Conservation (phyloP, 2,329 filamentous ascomycete genomes). For the Drechslerella dactyloides region DNA sequence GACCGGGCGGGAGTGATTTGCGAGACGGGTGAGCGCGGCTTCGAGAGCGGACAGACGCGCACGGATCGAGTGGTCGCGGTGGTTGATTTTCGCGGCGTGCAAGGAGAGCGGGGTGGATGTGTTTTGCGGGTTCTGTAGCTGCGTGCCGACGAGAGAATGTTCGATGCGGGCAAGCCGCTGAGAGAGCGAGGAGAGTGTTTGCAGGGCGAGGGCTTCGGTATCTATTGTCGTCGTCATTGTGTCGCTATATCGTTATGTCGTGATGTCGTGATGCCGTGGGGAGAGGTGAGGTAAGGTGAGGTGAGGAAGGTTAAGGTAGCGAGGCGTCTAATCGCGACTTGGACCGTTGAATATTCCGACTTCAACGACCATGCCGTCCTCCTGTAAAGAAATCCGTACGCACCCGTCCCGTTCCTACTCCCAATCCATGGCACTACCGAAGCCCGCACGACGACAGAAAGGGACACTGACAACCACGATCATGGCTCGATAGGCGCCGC, state of each 20-base stretch:
- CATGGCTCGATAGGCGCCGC: constrained; percentile 72
- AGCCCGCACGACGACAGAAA: constrained; percentile 19
- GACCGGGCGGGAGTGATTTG: constrained; percentile 53
- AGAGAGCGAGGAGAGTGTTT: constrained; percentile 66
- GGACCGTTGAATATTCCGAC: neutral
- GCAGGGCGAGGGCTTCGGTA: constrained; percentile 57
- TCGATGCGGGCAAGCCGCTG: constrained; percentile 67
- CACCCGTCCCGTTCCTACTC: constrained; percentile 54
- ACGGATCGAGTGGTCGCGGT: constrained; percentile 63
- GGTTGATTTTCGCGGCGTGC: constrained; percentile 61
- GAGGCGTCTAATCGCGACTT: constrained; percentile 7
- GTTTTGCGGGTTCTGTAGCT: constrained; percentile 60
- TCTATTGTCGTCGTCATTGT: constrained; percentile 17
- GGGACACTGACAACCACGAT: constrained; percentile 14
- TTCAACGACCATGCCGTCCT: constrained; percentile 80
- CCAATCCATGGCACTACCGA: constrained; percentile 15
- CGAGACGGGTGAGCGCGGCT: constrained; percentile 53
- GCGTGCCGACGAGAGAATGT: constrained; percentile 65
- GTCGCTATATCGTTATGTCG: neutral
- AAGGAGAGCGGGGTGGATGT: constrained; percentile 65
- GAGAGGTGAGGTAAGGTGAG: neutral
- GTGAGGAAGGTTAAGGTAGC: neutral
- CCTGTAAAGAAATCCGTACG: constrained; percentile 95
- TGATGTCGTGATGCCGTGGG: constrained; percentile 8
- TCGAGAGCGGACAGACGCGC: constrained; percentile 53